Evolutionary conservation across 129 eudicot genomes (phyloP), one percentile per base, ranked within the genome.

Genomic region (Tanacetum coccineum): DNA sequence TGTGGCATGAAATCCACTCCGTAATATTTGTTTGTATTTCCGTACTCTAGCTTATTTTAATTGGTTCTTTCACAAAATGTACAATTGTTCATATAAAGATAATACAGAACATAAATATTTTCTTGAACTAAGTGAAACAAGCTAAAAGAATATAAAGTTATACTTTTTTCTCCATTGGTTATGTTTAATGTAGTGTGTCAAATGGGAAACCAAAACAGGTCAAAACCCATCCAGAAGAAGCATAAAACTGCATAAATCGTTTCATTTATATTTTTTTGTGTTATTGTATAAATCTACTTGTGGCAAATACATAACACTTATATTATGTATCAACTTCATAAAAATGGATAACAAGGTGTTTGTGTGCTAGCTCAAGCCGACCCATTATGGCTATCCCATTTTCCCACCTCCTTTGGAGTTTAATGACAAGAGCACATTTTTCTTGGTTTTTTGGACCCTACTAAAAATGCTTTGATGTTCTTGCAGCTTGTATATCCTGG

Each of bases 401-500:
- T 54, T 54, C 0, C 30, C 30, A 20, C 59, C 30, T 20, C 7
- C 25, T 17, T 54, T 9, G 7, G 7, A 9, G 1, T 54, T 6
- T 54, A 26, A 2, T 19, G 4, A 52, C 19, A 19, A 26, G 25
- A 18, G 4, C 2, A 3, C 6, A 19, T 19, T 58, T 22, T 58
- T 26, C 9, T 0, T 49, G 19, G 2, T 7, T 39, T 8, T 59
- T 28, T 60, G 2, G 12, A 3, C 26, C 48, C 9, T 60, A 1
- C 55, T 20, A 10, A 20, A 64, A 66, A 66, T 7, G 14, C 48
- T 47, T 26, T 50, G n/a, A 36, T 65, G 48, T 28, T 44, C 73
- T 83, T 70, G 65, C 82, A 94, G 99, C 78, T 94, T 25, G 89
- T 89, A 63, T 82, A 89, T 78, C 79, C 87, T 52, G 99, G 81